phyloP scores from a whole-genome alignment of 345 rosid genomes.

The Eucalyptus globulus region DNA sequence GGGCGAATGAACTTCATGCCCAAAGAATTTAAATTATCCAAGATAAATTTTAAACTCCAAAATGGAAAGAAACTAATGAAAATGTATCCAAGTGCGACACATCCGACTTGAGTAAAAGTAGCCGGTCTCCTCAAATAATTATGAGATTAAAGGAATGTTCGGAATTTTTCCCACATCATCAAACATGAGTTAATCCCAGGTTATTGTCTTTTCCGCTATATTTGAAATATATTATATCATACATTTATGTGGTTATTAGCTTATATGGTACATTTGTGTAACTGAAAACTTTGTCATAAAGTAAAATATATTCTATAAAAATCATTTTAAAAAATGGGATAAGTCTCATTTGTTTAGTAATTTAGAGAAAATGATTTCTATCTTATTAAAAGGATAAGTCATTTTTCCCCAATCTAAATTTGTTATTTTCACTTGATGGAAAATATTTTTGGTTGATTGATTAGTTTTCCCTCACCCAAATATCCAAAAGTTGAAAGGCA shows the following conservation, averaged over 20 bases:
- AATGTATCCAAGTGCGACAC: neutral
- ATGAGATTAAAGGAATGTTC: too few relatives aligned
- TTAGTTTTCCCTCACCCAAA: too few relatives aligned
- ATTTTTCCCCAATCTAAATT: too few relatives aligned
- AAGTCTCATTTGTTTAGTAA: too few relatives aligned
- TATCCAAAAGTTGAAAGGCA: too few relatives aligned
- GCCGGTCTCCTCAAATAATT: neutral
- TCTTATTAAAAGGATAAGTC: too few relatives aligned
- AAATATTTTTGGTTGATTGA: neutral
- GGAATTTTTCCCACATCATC: neutral
- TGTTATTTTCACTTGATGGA: neutral
- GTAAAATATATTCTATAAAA: too few relatives aligned
- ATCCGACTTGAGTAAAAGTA: neutral
- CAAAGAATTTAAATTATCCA: neutral
- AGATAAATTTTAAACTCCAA: neutral
- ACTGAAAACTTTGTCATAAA: fast-evolving
- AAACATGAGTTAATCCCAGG: neutral
- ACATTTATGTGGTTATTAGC: neutral
- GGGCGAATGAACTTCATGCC: neutral
- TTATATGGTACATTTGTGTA: too few relatives aligned
- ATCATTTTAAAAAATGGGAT: neutral
- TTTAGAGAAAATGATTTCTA: too few relatives aligned
- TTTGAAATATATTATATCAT: neutral
- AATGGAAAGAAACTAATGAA: neutral
- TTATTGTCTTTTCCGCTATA: too few relatives aligned